Base-by-base conservation (phyloP, 2,329 filamentous ascomycete genomes). In the Akanthomyces dipterigenus region DNA sequence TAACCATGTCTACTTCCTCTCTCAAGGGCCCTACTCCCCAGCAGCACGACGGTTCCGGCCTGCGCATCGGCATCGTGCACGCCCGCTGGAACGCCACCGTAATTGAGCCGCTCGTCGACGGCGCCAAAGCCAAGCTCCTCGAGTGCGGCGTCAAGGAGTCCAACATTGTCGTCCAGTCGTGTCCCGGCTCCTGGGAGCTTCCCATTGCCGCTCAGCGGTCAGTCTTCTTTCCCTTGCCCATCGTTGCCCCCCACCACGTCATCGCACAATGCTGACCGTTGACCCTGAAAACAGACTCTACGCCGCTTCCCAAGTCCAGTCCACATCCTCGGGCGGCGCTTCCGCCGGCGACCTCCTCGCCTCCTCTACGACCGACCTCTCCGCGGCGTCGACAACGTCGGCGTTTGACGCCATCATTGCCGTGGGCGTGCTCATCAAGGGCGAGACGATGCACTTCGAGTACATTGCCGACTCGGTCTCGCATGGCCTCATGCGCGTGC, bases 381-480 rank as follows among this genome's bases (percentile, higher is more conserved):
- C 82, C 16, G 69, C 78, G 20, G 64, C 79, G 22, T 64, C 75
- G 51, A 72, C 75, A n/a, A 77, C 82, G 62, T 77, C 80, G 61
- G 85, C 91, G 22, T 98, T 98, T 70, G 93, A 98, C 72, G 95
- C 95, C 64, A 87, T 99, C 65, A 93, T 99, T 67, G 92, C 95
- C 58, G 90, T 99, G 67, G 95, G 95, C 61, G 93, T 96, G 61
- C 85, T 99, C 64, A 97, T 99, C 79, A 99, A 99, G 80, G 95
- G 95, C 73, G 90, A 96, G 77, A 98, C 95, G 7, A 97, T 97
- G 92, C 95, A 99, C 78, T 99, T 99, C 71, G 95, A 99, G 78
- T 98, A 99, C 78, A 99, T 99, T 69, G 84, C 93, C 46, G 95
- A 98, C 66, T 86, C 91, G 45, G 92, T 96, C 7, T 91, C 87